Base-by-base conservation (phyloP, 2,329 filamentous ascomycete genomes). In the Penicillium sp. region DNA sequence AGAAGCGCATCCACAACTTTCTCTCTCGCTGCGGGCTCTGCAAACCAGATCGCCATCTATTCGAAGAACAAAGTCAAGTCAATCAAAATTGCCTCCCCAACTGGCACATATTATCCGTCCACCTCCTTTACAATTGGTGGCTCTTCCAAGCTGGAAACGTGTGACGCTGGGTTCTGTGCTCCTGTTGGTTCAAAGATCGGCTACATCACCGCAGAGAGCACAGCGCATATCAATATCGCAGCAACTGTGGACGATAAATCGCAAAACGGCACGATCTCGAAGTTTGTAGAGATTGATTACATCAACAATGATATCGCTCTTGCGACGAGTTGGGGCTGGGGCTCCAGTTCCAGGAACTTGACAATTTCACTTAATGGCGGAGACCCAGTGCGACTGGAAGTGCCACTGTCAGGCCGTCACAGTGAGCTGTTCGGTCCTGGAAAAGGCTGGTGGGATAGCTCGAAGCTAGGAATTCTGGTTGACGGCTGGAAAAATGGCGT, bases 231-330 rank as follows among this genome's bases (percentile, higher is more conserved):
- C n/a, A 68, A 65, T 0, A 77, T 82, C 46, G 54, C 66, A 3
- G 57, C 68, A 1, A 70, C 64, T 0, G 42, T 58, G 3, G 34
- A 21, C 8, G 65, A 57, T 4, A 73, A 36, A 13, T 36, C 75
- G 1, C 60, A 45, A 4, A 44, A 10, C 10, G 31, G n/a, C 9
- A 42, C 54, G 0, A n/a, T 16, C 3, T 18, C 60, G 3, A 75
- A 77, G 54, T 73, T 79, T 31, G 54, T 83, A 0, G 77, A 77
- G 0, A 64, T 83, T 11, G 78, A 81, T 60, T 82, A 77, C 43
- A 78, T 81, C 65, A 83, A 83, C 67, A 82, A 83, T 57, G 80
- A 82, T 8, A 71, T 81, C 10, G 72, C 76, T 0, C 73, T 80
- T 14, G 65, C 64, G 1, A 73, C 69, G 0, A 68, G 76, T 0